Evolutionary conservation across 345 rosid species (phyloP).

Genomic region (Syzygium aromaticum): DNA sequence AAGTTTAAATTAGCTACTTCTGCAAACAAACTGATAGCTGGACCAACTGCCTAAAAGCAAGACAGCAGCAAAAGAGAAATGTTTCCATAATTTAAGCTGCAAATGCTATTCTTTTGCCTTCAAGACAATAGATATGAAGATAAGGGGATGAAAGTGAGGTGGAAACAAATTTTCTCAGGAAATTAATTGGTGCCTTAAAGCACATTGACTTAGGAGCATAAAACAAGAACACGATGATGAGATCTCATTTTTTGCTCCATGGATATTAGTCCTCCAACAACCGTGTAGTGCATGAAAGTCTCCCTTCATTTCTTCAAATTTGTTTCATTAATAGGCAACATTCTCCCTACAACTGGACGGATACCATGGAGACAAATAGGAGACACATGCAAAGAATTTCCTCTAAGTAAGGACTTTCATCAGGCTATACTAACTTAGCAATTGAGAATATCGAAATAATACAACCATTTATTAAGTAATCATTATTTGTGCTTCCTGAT

Average conservation of each 20-base stretch:
- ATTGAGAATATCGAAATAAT: not conserved
- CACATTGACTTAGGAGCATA: not conserved
- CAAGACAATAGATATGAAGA: not conserved
- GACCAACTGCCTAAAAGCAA: not conserved
- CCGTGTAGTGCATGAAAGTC: not conserved
- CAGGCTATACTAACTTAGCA: not conserved
- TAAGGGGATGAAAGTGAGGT: not conserved
- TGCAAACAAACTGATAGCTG: not conserved
- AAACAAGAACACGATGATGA: not conserved
- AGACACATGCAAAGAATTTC: not conserved
- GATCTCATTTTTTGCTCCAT: not conserved
- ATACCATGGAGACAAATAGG: not conserved
- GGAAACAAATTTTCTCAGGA: not conserved
- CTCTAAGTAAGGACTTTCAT: not conserved
- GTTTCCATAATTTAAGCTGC: not conserved
- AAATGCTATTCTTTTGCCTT: not conserved
- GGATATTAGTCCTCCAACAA: not conserved
- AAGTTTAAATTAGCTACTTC: not conserved
- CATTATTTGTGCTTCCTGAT: not conserved
- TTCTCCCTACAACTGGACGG: not conserved
- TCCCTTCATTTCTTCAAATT: not conserved
- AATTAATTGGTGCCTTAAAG: not conserved
- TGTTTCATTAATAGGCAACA: not conserved
- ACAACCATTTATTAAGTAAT: not conserved
- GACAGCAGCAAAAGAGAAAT: not conserved